Base-by-base conservation (phyloP, 306 rosid species). In the Crataegus laevigata region DNA sequence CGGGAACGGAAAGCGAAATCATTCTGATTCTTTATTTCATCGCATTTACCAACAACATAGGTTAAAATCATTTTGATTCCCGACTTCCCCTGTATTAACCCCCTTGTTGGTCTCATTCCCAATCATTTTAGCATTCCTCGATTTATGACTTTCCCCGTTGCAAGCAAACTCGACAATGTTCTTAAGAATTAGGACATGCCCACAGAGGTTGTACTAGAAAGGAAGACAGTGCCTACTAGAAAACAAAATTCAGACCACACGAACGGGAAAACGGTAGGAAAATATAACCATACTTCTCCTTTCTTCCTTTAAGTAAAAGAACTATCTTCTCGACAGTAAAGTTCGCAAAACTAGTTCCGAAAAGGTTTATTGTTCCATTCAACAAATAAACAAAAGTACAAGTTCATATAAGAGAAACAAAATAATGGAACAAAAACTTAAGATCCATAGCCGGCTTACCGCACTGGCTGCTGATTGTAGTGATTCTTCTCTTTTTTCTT, bases 401-500 rank as follows among this genome's bases (percentile, higher is more conserved):
- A 62, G 83, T 82, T 80, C 92, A 82, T 88, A 77, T 86, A 43
- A 70, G 38, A 78, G 75, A 76, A 73, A 42, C 55, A 24, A 70
- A 78, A 80, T 50, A 73, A 70, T 77, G 66, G 73, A 22, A 82
- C 58, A 30, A 74, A 75, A 51, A 73, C 67, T 60, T 52, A 73
- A 60, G 55, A 21, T 34, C 81, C 68, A 62, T 58, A 71, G 66
- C 78, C 80, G 5, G 72, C 84, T 90, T 82, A 90, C 89, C 96
- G 87, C 73, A 87, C 88, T 8, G 93, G 93, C 82, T 86, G 96
- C 85, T 88, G 96, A 74, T 90, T 90, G 82, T 87, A 88, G 83
- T 88, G 93, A 4, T 72, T 85, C 90, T 90, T 90, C 88, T 87
- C 91, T 40, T 90, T 90, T 60, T 88, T 90, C 91, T 90, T 90